Percentiles rank a stretch among this genome's conserved stretches.
Evolutionary conservation across 2,329 filamentous ascomycete species (phyloP).

Genomic region (Phyllosticta paracitricarpa): DNA sequence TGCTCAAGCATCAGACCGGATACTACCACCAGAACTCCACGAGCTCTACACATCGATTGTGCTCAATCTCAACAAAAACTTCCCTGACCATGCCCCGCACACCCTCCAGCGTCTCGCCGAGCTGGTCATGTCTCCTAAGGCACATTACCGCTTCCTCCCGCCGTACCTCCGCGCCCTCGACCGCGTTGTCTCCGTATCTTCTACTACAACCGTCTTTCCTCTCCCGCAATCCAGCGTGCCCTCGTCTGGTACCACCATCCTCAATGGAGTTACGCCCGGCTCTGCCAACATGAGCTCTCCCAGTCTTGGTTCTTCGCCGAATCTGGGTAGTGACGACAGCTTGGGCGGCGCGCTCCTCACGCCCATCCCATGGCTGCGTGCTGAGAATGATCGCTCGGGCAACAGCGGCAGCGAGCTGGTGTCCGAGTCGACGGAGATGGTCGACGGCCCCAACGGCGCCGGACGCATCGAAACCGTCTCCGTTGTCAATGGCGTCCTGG

Average conservation of each 20-base stretch:
- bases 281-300: slow-evolving; percentile 20
- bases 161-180: slow-evolving; percentile 86
- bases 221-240: slow-evolving; percentile 55
- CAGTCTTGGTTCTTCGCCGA: slow-evolving; percentile 10
- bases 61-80: slow-evolving; percentile 52
- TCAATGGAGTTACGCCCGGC: slow-evolving; percentile 51
- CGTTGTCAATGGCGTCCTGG: slow-evolving; percentile 62
- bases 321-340: slow-evolving; percentile 73
- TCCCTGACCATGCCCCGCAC: slow-evolving; percentile 70
- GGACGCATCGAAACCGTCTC: slow-evolving; percentile 74
- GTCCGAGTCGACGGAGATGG: slow-evolving; percentile 68
- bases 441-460: slow-evolving; percentile 69
- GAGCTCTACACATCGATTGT: slow-evolving; percentile 26
- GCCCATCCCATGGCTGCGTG: slow-evolving; percentile 76
- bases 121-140: slow-evolving; percentile 64
- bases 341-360: slow-evolving; percentile 85
- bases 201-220: slow-evolving; percentile 69
- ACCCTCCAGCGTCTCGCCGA: slow-evolving; percentile 89
- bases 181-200: slow-evolving; percentile 82
- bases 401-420: slow-evolving; percentile 43
- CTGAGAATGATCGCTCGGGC: slow-evolving; percentile 18
- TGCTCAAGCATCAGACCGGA: slow-evolving; percentile 4
- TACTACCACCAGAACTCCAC: slow-evolving; percentile 22
- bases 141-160: slow-evolving; percentile 71
- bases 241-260: slow-evolving; percentile 31